Base-by-base conservation (phyloP, 2,329 filamentous ascomycete species). In the Aspergillus unguis region DNA sequence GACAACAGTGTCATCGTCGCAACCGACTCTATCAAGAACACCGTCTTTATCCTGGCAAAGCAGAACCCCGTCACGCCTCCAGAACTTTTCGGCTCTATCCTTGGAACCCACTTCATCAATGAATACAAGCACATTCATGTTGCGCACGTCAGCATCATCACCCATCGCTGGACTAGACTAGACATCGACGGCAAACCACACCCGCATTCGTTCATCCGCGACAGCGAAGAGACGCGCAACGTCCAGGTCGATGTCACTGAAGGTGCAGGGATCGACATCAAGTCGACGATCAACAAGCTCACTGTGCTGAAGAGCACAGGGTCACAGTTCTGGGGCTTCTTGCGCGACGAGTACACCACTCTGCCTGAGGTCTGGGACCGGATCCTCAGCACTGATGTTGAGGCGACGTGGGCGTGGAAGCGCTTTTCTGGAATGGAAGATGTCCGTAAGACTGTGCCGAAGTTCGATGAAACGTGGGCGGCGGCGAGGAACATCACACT, bases 21-120 rank as follows among this genome's bases (percentile, higher is more conserved):
- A 58, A 99, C 94, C 56, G 94, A 99, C 75, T 92, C 91, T 27
- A 95, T 97, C 77, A 99, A 99, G 80, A 96, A 99, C 77, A 97
- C 88, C 64, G 86, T 89, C 69, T 96, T 94, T 79, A 91, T 99
- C 76, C 87, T 90, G 68, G 92, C 94, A 67, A 96, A 96, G 78
- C 87, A 95, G 75, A 81, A 95, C 77, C 89, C 92, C 32, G 88
- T 99, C 64, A 90, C 86, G 62, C 92, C 94, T 11, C 92, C 94
- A 0, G 94, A 99, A 79, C 85, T 95, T 58, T 99, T 90, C 71
- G 92, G 88, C 61, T 83, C 86, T 65, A 87, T 88, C 63, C 79
- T 99, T 48, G 91, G 88, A 63, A 81, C 84, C 61, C 94, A 99
- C 79, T 97, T 97, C 77, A 76, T 96, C 68, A 81, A 88, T 64